Evolutionary conservation across 2,329 filamentous ascomycete genomes (phyloP).

Genomic region (Verticillium zaregamsianum): DNA sequence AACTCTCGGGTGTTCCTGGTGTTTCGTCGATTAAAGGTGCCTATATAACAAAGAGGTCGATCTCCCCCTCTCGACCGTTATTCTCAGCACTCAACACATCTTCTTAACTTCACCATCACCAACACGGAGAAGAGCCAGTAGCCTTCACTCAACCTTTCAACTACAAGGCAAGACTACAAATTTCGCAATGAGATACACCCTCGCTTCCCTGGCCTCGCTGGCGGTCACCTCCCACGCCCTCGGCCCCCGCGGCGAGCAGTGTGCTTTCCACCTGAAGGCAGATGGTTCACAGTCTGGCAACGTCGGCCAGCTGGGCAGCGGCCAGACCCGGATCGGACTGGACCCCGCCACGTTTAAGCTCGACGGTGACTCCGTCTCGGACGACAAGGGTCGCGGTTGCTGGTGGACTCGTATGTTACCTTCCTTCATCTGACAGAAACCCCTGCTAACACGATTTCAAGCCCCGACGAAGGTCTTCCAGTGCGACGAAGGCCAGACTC

Average conservation of each 20-base stretch:
- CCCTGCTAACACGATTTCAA: conserved; percentile 15
- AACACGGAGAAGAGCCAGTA: neutral
- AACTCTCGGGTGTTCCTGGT: neutral
- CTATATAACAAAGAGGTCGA: neutral
- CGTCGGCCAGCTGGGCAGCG: conserved; percentile 57
- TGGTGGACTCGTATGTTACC: conserved; percentile 53
- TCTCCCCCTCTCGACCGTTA: neutral
- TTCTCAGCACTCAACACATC: neutral
- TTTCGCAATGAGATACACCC: neutral
- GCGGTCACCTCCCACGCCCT: neutral
- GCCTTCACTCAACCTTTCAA: neutral
- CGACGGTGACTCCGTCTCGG: conserved; percentile 47
- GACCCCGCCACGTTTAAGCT: conserved; percentile 49
- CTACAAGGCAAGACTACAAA: neutral
- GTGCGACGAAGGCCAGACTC: conserved; percentile 47
- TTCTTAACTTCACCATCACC: neutral
- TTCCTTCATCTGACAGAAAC: neutral
- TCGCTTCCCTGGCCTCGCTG: neutral
- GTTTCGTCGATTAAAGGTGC: neutral
- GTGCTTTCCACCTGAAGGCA: conserved; percentile 47
- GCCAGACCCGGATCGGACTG: conserved; percentile 53
- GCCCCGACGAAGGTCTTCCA: conserved; percentile 56
- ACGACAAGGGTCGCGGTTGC: conserved; percentile 54
- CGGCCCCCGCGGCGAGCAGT: neutral
- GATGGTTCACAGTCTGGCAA: conserved; percentile 44